phyloP scores from a whole-genome alignment of 805 yeast species.

The Kregervanrija pseudodelftensis region DNA sequence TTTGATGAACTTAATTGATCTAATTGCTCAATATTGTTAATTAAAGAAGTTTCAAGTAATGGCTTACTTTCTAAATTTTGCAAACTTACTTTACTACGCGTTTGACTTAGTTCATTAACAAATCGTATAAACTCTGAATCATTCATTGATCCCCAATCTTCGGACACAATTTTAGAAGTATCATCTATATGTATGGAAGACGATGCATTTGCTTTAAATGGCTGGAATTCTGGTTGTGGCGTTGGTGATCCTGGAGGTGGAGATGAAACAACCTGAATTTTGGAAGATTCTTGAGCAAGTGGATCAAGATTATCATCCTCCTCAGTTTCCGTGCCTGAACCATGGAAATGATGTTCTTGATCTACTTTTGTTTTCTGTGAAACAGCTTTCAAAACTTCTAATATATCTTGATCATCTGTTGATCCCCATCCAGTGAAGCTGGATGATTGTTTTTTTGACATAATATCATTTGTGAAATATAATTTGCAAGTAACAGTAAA shows the following conservation, averaged over 20 bases:
- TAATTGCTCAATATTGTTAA: too few species aligned
- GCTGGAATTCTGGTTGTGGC: too few species aligned
- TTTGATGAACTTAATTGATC: too few species aligned
- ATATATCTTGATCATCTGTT: background rate
- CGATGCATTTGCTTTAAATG: too few species aligned
- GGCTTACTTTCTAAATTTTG: background rate
- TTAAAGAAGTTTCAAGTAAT: too few species aligned
- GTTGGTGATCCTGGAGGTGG: too few species aligned
- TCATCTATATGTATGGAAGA: too few species aligned
- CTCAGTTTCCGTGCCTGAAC: slow-evolving; percentile 7
- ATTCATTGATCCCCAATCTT: slow-evolving; percentile 30
- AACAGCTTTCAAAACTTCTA: background rate
- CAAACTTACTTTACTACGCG: slow-evolving; percentile 20
- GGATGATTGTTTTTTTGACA: too few species aligned
- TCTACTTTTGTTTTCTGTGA: background rate
- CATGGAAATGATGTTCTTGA: background rate
- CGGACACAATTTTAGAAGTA: background rate
- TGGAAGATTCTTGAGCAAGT: too few species aligned
- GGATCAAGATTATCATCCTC: background rate
- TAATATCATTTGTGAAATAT: too few species aligned
- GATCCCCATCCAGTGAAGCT: slow-evolving; percentile 2
- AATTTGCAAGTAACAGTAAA: too few species aligned
- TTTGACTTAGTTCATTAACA: slow-evolving; percentile 20
- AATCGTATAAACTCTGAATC: slow-evolving; percentile 33
- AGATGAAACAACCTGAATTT: too few species aligned